phyloP scores from a whole-genome alignment of 345 rosid species.

The Aurinia saxatilis region DNA sequence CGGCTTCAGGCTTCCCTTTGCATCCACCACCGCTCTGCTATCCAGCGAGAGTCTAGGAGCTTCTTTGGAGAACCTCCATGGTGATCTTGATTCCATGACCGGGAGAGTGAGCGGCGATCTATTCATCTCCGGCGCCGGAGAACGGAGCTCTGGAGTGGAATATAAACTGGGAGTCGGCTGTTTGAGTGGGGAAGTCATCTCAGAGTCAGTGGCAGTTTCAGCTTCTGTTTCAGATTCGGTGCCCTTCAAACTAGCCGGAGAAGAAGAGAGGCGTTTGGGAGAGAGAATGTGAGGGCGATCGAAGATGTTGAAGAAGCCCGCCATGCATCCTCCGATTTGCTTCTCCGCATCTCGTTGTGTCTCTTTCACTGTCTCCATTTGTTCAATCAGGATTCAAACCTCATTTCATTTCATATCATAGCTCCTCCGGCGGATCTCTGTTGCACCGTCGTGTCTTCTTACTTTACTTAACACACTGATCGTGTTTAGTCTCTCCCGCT shows the following conservation, averaged over 20 bases:
- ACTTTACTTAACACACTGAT: no score
- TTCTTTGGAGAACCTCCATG: constrained; percentile 86
- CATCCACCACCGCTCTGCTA: constrained; percentile 82
- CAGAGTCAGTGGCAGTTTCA: no score
- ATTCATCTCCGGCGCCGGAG: constrained; percentile 44
- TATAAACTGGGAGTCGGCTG: constrained; percentile 25
- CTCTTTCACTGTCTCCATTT: constrained; percentile 21
- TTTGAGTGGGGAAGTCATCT: constrained; percentile 10
- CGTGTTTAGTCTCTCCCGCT: not conserved
- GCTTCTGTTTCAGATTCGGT: constrained; percentile 21
- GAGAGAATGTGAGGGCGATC: constrained; percentile 71
- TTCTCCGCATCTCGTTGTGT: constrained; percentile 34
- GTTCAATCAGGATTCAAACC: no score
- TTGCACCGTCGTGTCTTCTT: not conserved
- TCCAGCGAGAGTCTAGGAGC: constrained; percentile 97
- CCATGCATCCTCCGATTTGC: constrained; percentile 84
- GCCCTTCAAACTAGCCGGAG: constrained; percentile 35
- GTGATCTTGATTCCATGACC: constrained; percentile 44
- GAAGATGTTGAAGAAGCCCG: constrained; percentile 92
- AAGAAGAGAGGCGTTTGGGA: constrained; percentile 60
- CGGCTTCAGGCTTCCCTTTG: constrained; percentile 76
- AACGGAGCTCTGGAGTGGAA: constrained; percentile 42
- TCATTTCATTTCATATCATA: constrained; percentile 13
- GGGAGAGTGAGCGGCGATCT: constrained; percentile 45
- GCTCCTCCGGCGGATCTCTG: no score